phyloP scores from a whole-genome alignment of 345 rosid genomes.

The Salix koriyanagi region DNA sequence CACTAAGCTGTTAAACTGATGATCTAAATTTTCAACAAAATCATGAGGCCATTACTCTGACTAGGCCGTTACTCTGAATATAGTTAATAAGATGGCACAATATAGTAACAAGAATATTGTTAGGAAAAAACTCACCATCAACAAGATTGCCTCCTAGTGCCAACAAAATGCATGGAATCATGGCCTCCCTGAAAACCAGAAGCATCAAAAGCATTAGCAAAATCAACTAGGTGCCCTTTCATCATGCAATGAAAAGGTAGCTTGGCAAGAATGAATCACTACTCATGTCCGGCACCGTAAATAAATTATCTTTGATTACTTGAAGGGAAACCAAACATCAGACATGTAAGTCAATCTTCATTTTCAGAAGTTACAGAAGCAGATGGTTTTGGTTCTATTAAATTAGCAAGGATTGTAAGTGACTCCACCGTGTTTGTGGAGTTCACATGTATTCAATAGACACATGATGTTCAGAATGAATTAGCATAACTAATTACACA shows the following conservation, averaged over 20 bases:
- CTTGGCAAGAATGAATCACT: background rate
- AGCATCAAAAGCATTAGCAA: background rate
- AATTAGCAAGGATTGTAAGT: background rate
- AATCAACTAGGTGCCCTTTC: background rate
- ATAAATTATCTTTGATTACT: background rate
- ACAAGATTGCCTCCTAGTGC: constrained; percentile 97
- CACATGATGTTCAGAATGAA: background rate
- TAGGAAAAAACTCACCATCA: constrained; percentile 51
- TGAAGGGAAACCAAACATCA: background rate
- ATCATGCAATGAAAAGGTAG: background rate
- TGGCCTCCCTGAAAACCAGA: constrained; percentile 67
- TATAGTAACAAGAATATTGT: background rate
- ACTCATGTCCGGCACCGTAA: background rate
- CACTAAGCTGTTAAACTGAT: background rate
- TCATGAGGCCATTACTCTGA: background rate
- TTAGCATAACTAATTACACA: background rate
- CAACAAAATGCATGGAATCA: constrained; percentile 93
- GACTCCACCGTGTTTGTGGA: background rate
- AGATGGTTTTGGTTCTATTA: background rate
- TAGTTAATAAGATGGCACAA: background rate
- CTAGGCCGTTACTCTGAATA: background rate
- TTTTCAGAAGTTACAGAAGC: background rate
- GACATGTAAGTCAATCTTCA: background rate
- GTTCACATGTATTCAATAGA: background rate
- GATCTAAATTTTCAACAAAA: background rate